Base-by-base conservation (phyloP, 1,284 basidiomycete species). In the Ceratobasidium sp. region DNA sequence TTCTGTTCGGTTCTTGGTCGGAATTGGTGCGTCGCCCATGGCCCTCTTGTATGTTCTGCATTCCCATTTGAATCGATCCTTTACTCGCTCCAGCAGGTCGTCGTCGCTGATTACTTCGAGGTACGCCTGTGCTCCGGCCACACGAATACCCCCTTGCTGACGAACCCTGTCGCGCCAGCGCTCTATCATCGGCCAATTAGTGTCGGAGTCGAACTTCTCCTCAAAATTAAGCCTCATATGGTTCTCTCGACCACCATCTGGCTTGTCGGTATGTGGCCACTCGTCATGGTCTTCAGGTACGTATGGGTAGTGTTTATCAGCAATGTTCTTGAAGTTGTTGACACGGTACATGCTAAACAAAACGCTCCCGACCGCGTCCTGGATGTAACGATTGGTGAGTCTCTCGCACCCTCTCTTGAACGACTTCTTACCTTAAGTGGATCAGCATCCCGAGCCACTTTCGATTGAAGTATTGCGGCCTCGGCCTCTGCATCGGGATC, bases 251-350 rank as follows among this genome's bases (percentile, higher is more conserved):
- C 33, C 38, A 9, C 61, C 61, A n/a, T 62, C 38, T 17, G 33
- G 33, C 38, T 62, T 62, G 20, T 42, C 15, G 17, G 6, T n/a
- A 23, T 62, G 61, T 7, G 61, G 61, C 61, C 61, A 62, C n/a
- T 62, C 61, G 7, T 62, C 61, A 17, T 62, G 61, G 40, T 62
- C 61, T 13, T 42, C 15, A 12, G 61, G 61, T 62, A 62, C 38
- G 61, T 62, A 38, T 7, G 61, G 61, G 33, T 62, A 62, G 61
- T 62, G 61, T 17, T 62, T 62, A 42, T 62, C 61, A 3, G 38
- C 61, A 7, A 62, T 62, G 26, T 62, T 62, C 33, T 42, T 62
- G 61, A 62, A 42, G 17, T 62, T 62, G 12, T 38, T n/a, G 61
- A 62, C 61, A 23, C 61, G 61, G 17, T 62, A 62, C 33, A 62